Evolutionary conservation across 2,329 filamentous ascomycete species (phyloP).

Genomic region (Colletotrichum paranaense): DNA sequence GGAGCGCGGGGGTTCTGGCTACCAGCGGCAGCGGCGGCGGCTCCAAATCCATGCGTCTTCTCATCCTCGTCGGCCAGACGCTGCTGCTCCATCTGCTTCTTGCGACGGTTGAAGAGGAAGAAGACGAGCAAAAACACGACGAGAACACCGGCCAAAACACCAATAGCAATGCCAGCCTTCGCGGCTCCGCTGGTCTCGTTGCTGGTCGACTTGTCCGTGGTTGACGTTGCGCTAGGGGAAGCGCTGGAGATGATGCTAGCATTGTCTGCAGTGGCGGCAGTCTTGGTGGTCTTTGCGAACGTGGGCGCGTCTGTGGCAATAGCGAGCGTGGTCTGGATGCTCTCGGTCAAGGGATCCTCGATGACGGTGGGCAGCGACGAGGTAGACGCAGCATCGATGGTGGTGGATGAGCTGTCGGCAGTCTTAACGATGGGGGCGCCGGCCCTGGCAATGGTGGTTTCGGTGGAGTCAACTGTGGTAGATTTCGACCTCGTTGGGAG

Average conservation of each 20-base stretch:
- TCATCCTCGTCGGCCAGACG: slow-evolving; percentile 68
- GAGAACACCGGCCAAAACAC: slow-evolving; percentile 77
- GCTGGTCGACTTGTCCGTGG: slow-evolving; percentile 34
- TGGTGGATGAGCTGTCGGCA: slow-evolving; percentile 16
- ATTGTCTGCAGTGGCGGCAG: slow-evolving; percentile 38
- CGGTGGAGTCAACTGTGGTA: background rate
- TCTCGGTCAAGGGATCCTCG: slow-evolving; percentile 37
- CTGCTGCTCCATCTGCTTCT: slow-evolving; percentile 71
- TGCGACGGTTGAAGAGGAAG: slow-evolving; percentile 76
- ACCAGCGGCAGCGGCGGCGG: slow-evolving; percentile 39
- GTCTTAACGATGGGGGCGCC: slow-evolving; percentile 18
- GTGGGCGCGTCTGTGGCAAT: slow-evolving; percentile 41
- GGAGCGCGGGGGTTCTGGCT: slow-evolving; percentile 70
- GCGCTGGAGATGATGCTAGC: slow-evolving; percentile 37
- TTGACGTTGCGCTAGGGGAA: slow-evolving; percentile 36
- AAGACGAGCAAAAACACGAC: slow-evolving; percentile 75
- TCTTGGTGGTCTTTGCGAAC: slow-evolving; percentile 45
- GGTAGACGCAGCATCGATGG: slow-evolving; percentile 5
- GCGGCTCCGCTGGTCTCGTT: slow-evolving; percentile 41
- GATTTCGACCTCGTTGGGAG: slow-evolving; percentile 4
- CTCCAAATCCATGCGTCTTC: slow-evolving; percentile 63
- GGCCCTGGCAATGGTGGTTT: slow-evolving; percentile 28
- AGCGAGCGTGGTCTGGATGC: slow-evolving; percentile 40
- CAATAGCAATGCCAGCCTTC: slow-evolving; percentile 88
- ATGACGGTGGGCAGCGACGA: slow-evolving; percentile 42